These are phyloP conservation scores for Cylindrotheca closterium DNA, from an alignment of 108 stramenopile genomes.

Conservation along the genomic window DNA sequence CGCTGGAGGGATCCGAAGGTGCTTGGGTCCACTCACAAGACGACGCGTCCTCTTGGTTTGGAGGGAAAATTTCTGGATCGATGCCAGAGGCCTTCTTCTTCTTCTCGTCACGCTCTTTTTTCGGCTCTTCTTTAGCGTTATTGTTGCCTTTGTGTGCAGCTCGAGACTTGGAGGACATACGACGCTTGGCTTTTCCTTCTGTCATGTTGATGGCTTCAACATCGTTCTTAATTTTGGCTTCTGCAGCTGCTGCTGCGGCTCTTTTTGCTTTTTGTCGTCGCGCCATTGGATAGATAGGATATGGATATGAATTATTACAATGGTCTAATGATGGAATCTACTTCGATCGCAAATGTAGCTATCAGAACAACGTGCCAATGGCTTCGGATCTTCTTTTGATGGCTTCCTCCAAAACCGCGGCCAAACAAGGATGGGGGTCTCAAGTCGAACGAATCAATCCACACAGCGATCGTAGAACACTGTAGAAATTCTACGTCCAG, in stretches of 20 bases:
- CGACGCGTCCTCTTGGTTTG: neutral
- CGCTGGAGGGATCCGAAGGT: neutral
- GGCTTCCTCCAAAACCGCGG: neutral
- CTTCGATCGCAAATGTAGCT: neutral
- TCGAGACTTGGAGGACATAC: neutral
- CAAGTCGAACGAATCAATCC: neutral
- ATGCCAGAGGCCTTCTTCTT: neutral
- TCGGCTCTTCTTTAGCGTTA: neutral
- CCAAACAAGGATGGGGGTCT: neutral
- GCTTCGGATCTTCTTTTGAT: neutral
- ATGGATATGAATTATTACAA: no score
- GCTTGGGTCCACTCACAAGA: neutral
- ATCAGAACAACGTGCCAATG: neutral
- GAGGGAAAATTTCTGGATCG: neutral
- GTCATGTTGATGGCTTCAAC: neutral
- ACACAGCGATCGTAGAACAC: neutral
- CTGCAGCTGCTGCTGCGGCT: conserved; percentile 12
- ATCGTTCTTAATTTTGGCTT: conserved; percentile 4
- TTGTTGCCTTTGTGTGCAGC: neutral
- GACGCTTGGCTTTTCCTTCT: neutral
- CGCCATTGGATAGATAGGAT: neutral
- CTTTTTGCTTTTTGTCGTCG: conserved; percentile 8
- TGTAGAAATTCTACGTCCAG: no score
- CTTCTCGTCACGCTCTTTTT: neutral
- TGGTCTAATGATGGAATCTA: neutral